These are phyloP conservation scores for Periconia sp. DNA, from an alignment of 2,329 filamentous ascomycete genomes.

Conservation along the genomic window DNA sequence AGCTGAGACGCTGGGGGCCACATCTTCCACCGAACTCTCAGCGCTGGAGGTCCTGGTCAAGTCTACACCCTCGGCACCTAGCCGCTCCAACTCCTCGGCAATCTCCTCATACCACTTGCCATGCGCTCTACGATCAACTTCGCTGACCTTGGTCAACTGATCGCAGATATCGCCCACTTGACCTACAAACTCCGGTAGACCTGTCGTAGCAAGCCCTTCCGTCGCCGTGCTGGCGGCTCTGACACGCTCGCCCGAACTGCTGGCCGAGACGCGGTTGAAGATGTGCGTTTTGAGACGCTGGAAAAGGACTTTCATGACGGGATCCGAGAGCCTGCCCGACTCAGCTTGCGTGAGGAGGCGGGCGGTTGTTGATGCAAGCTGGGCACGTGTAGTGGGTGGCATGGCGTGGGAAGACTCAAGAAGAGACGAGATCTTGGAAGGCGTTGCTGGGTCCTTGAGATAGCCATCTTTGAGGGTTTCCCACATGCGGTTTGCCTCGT, in stretches of 20 bases:
- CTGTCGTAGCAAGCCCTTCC: conserved; percentile 72
- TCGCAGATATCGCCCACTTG: conserved; percentile 74
- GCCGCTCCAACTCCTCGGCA: conserved; percentile 59
- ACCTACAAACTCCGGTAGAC: conserved; percentile 75
- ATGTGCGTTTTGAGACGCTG: conserved; percentile 72
- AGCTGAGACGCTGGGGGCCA: conserved; percentile 7
- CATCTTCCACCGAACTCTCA: conserved; percentile 25
- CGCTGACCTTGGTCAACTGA: conserved; percentile 67
- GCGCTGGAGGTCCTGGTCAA: conserved; percentile 30
- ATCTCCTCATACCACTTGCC: conserved; percentile 73
- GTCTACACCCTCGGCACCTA: conserved; percentile 39
- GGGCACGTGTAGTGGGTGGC: conserved; percentile 53
- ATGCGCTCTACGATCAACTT: conserved; percentile 72
- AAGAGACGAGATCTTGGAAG: conserved; percentile 54
- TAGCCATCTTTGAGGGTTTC: conserved; percentile 68
- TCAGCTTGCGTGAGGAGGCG: conserved; percentile 61
- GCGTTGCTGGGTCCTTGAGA: conserved; percentile 58
- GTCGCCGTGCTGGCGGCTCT: conserved; percentile 71
- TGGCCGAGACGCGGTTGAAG: conserved; percentile 67
- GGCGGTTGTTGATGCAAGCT: conserved; percentile 51
- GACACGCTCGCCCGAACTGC: conserved; percentile 72
- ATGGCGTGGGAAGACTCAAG: conserved; percentile 58
- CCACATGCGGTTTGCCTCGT: conserved; percentile 74
- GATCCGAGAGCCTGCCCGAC: conserved; percentile 60
- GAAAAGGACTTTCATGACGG: conserved; percentile 71